Base-by-base conservation (phyloP, 208 protist species). In the Strigomonas culicis region DNA sequence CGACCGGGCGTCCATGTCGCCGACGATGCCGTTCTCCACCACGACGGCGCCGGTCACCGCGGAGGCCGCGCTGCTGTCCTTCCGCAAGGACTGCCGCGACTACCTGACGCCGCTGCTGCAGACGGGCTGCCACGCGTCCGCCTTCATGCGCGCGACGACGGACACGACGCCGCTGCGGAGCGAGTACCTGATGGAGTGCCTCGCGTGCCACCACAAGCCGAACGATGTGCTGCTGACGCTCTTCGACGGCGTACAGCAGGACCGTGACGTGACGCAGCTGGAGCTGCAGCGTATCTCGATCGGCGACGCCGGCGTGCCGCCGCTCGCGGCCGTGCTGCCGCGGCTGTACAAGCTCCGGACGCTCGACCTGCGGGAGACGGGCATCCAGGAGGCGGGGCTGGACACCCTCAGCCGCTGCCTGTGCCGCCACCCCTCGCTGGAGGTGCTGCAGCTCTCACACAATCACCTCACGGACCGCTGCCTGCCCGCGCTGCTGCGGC, bases 181-280 rank as follows among this genome's bases (percentile, higher is more conserved):
- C 43, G 74, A 72, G 4, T 92, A 95, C 72, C 57, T 94, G 13
- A 47, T 70, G 31, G 72, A 79, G 49, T 92, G 88, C 57, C 62
- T 90, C 4, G 46, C 50, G 4, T 59, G 53, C 32, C 59, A 66
- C 21, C 68, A 80, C 15, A 75, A 82, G 63, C 85, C 85, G 15
- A 74, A 80, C 60, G 55, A 65, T 17, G 44, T 44, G 3, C 52
- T 92, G 43, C 44, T 95, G 28, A 53, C 58, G 8, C 2, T 67
- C 1, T 67, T 88, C n/a, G 19, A 25, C 36, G 11, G 15, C 2
- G 28, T 78, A 22, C 7, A 43, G 24, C 17, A 22, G 17, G 67
- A 75, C 0, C 50, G 66, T 41, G 59, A 65, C 25, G 53, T 68
- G 0, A 52, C 68, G 53, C 56, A 27, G 24, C 24, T 92, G 41